These are phyloP conservation scores for Podaxis sp. DNA, from an alignment of 768 basidiomycete species.

Conservation along the genomic window DNA sequence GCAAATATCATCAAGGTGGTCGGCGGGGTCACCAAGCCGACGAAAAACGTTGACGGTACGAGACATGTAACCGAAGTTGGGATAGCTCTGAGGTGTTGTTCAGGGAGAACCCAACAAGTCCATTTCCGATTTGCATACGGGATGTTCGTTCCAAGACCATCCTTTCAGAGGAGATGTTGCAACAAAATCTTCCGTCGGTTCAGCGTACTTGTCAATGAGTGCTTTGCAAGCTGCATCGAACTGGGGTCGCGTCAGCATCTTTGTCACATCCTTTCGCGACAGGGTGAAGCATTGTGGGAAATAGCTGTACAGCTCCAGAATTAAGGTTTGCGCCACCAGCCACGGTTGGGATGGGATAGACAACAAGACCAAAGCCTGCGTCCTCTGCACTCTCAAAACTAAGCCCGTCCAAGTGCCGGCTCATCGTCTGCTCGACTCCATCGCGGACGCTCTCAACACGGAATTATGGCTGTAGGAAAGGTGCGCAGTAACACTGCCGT, in stretches of 20 bases:
- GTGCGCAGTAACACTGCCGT: constrained; percentile 27
- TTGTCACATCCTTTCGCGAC: constrained; percentile 15
- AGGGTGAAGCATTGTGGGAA: constrained; percentile 35
- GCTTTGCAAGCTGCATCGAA: constrained; percentile 59
- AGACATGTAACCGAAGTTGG: constrained; percentile 44
- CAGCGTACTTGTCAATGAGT: constrained; percentile 30
- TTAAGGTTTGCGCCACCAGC: constrained; percentile 63
- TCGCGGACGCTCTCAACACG: constrained; percentile 27
- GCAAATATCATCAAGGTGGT: constrained; percentile 11
- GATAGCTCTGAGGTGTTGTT: constrained; percentile 25
- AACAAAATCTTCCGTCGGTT: background rate
- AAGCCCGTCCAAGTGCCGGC: constrained; percentile 35
- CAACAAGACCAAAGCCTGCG: constrained; percentile 26
- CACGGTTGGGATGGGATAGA: constrained; percentile 18
- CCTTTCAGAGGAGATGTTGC: constrained; percentile 26
- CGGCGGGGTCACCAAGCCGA: background rate
- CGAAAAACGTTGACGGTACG: constrained; percentile 21
- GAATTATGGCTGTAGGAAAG: constrained; percentile 86
- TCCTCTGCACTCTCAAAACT: constrained; percentile 28
- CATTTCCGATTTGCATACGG: background rate
- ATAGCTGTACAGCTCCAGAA: constrained; percentile 40
- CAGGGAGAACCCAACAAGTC: background rate
- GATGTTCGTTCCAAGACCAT: constrained; percentile 32
- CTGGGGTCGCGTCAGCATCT: constrained; percentile 49
- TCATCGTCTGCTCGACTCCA: constrained; percentile 37